phyloP scores from a whole-genome alignment of 805 yeast species.

The Candida succiphila region DNA sequence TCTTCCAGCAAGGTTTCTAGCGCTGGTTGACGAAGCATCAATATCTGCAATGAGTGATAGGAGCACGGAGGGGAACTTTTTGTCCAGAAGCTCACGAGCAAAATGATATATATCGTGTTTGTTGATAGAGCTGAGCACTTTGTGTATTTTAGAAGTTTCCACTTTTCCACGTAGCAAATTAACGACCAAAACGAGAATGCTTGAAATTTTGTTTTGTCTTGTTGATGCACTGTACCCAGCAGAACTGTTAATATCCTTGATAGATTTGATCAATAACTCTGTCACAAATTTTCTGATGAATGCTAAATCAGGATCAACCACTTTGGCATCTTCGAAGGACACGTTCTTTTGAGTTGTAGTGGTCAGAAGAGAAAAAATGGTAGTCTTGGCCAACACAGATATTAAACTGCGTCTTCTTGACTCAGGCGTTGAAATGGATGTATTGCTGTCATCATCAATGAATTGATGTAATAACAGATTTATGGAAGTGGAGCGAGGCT shows the following conservation, averaged over 20 bases:
- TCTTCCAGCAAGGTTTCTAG: slow-evolving; percentile 47
- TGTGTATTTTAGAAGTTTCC: too few relatives aligned
- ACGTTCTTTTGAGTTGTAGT: slow-evolving; percentile 42
- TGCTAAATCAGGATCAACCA: slow-evolving; percentile 58
- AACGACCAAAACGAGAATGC: slow-evolving; percentile 38
- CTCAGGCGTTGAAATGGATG: slow-evolving; percentile 22
- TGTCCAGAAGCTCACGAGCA: slow-evolving; percentile 59
- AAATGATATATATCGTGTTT: slow-evolving; percentile 55
- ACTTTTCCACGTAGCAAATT: slow-evolving; percentile 14
- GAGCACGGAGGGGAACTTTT: slow-evolving; percentile 47
- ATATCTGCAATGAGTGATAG: slow-evolving; percentile 51
- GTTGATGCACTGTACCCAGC: slow-evolving; percentile 26
- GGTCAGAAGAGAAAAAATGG: slow-evolving; percentile 54
- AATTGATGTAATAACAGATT: slow-evolving; percentile 72
- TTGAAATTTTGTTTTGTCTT: slow-evolving; percentile 46
- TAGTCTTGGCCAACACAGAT: slow-evolving; percentile 51
- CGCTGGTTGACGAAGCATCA: slow-evolving; percentile 66
- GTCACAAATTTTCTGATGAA: slow-evolving; percentile 66
- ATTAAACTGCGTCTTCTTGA: slow-evolving; percentile 44
- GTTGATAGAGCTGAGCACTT: slow-evolving; percentile 36
- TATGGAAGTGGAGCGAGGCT: slow-evolving; percentile 69
- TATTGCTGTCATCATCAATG: slow-evolving; percentile 42
- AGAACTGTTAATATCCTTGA: slow-evolving; percentile 39
- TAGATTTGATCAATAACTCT: slow-evolving; percentile 54
- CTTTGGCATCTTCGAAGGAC: slow-evolving; percentile 32